Conservation (phyloP, 2,329 filamentous ascomycete genomes). For the Dactylonectria estremocensis region DNA sequence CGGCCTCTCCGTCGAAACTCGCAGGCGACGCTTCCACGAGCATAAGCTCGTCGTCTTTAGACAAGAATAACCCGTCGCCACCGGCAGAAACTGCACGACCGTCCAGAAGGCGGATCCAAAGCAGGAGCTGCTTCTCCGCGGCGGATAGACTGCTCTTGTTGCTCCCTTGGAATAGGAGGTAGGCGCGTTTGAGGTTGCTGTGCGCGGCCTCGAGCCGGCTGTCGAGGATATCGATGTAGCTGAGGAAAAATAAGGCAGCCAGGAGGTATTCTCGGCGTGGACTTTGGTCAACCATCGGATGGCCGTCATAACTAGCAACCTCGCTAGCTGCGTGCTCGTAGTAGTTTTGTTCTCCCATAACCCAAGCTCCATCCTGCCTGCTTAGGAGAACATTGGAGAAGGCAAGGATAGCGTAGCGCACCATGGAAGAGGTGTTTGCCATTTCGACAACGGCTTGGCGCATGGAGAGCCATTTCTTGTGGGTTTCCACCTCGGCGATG, state of each 20-base stretch:
- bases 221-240: conserved; percentile 66
- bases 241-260: conserved; percentile 67
- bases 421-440: conserved; percentile 62
- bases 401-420: conserved; percentile 64
- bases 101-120: conserved; percentile 70
- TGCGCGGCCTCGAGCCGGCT: conserved; percentile 62
- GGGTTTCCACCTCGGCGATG: conserved; percentile 67
- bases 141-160: conserved; percentile 55
- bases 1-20: conserved; percentile 53
- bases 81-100: conserved; percentile 70
- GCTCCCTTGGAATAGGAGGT: conserved; percentile 61
- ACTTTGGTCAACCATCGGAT: conserved; percentile 49
- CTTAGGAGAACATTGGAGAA: conserved; percentile 64
- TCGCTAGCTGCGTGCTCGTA: conserved; percentile 57
- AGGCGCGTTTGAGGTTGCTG: conserved; percentile 65
- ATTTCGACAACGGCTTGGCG: conserved; percentile 64
- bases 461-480: conserved; percentile 66
- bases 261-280: conserved; percentile 59
- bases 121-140: conserved; percentile 64
- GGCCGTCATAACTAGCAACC: conserved; percentile 45
- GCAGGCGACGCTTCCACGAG: conserved; percentile 61
- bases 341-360: conserved; percentile 54
- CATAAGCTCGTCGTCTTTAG: conserved; percentile 62
- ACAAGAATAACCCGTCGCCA: conserved; percentile 68
- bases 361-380: conserved; percentile 52